Conservation (phyloP, 306 rosid genomes). For the Lathyrus tuberosus region DNA sequence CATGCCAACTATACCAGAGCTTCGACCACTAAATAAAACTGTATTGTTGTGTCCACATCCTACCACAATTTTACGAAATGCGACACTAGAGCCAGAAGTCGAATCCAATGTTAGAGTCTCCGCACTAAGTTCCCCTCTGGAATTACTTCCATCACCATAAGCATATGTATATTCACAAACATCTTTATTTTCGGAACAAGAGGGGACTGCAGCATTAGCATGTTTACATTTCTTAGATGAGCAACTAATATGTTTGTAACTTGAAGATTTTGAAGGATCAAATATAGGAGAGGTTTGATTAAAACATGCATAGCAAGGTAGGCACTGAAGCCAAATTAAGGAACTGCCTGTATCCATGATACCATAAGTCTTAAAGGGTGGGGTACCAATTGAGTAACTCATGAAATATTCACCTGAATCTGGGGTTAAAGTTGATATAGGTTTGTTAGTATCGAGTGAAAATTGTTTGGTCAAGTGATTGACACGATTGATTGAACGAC, state of each 20-base stretch:
- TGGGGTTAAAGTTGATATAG: background rate
- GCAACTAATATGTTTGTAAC: background rate
- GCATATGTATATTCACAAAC: background rate
- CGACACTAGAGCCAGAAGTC: background rate
- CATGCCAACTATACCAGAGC: slow-evolving; percentile 59
- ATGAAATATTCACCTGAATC: background rate
- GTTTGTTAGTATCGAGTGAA: background rate
- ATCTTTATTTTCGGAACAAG: background rate
- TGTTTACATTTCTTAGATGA: background rate
- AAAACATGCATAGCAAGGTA: slow-evolving; percentile 42
- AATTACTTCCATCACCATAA: background rate
- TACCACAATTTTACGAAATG: slow-evolving; percentile 34
- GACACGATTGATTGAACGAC: background rate
- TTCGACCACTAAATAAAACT: background rate
- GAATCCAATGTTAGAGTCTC: slow-evolving; percentile 55
- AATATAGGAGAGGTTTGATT: background rate
- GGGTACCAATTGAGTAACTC: slow-evolving; percentile 50
- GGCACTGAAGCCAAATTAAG: slow-evolving; percentile 60
- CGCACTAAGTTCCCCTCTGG: slow-evolving; percentile 35
- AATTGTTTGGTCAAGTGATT: background rate
- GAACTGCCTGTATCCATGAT: slow-evolving; percentile 61
- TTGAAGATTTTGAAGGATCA: too few relatives aligned
- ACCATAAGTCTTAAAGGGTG: slow-evolving; percentile 42
- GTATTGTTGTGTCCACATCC: slow-evolving; percentile 50
- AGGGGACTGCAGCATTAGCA: too few relatives aligned